Base-by-base conservation (phyloP, 768 basidiomycete genomes). In the Gelatoporia subvermispora region DNA sequence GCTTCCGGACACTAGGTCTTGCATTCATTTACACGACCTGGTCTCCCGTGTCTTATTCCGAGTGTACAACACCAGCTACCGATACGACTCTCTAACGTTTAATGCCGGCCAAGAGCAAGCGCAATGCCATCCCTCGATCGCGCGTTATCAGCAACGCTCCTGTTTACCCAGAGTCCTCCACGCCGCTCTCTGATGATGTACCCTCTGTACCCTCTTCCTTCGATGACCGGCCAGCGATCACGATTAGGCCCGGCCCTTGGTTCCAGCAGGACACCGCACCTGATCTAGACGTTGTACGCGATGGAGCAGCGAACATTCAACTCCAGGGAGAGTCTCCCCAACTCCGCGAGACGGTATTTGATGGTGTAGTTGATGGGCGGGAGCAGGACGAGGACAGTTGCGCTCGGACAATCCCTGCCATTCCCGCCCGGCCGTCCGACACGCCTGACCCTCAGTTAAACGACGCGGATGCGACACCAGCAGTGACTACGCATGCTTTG, bases 61-160 rank as follows among this genome's bases (percentile, higher is more conserved):
- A n/a, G n/a, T 23, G 37, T 20, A 20, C 36, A 45, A 39, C 34
- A n/a, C 31, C 38, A 28, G 48, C 45, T 54, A 48, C 34, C 23
- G 49, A 47, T 38, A 17, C 28, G 34, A 40, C 31, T n/a, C n/a
- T 41, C 35, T 41, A 50, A 43, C 43, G 54, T 57, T 62, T 62
- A 57, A 62, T 62, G 61, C 61, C 61, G 48, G 42, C 56, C 39
- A 54, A 56, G 48, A 45, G 24, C 51, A 62, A 59, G 35, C 59
- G 61, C 57, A 58, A 62, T 62, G 59, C 46, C 20, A 23, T 28
- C 47, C 50, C 53, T 45, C 52, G 51, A 22, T 50, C 51, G 28
- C 50, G 55, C 17, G 37, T n/a, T 35, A 47, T 45, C 51, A 51
- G 24, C 48, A 35, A 43, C 39, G 22, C 28, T 25, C 49, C 31